phyloP scores from a whole-genome alignment of 2,329 filamentous ascomycete species.

The Bipolaris zeicola region DNA sequence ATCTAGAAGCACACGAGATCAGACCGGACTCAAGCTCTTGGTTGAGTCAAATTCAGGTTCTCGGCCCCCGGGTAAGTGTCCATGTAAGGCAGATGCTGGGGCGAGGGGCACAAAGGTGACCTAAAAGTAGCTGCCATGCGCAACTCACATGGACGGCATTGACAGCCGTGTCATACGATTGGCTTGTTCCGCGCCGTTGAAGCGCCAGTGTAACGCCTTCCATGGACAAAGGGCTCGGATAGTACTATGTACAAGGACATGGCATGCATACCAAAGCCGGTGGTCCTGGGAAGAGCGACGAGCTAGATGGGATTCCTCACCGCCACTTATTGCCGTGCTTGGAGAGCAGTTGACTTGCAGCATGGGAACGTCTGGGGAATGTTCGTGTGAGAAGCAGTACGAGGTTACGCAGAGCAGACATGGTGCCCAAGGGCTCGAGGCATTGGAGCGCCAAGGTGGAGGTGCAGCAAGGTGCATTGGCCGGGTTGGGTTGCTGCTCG shows the following conservation, averaged over 20 bases:
- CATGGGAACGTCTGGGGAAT: conserved; percentile 24
- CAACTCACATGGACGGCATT: conserved; percentile 39
- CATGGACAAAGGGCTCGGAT: background rate
- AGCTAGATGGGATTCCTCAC: conserved; percentile 28
- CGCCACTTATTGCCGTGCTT: conserved; percentile 25
- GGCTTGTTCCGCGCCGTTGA: conserved; percentile 26
- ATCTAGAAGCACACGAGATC: background rate
- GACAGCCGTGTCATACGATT: conserved; percentile 43
- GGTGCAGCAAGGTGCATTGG: conserved; percentile 25
- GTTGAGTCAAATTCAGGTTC: background rate
- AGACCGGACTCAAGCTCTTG: background rate
- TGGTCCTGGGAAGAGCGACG: conserved; percentile 21
- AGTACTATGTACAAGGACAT: conserved; percentile 8
- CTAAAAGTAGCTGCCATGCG: conserved; percentile 32
- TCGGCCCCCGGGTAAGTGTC: background rate
- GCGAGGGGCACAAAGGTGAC: conserved; percentile 25
- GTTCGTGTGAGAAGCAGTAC: conserved; percentile 28
- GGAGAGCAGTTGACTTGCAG: conserved; percentile 18
- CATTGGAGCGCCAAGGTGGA: conserved; percentile 29
- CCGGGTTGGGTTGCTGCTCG: conserved; percentile 22
- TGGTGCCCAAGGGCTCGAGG: conserved; percentile 18
- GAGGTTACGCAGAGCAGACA: conserved; percentile 31
- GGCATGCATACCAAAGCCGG: conserved; percentile 18
- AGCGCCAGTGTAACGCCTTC: conserved; percentile 26
- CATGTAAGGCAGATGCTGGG: conserved; percentile 9